Evolutionary conservation across 2,329 filamentous ascomycete genomes (phyloP).

Genomic region (Tolypocladium album): DNA sequence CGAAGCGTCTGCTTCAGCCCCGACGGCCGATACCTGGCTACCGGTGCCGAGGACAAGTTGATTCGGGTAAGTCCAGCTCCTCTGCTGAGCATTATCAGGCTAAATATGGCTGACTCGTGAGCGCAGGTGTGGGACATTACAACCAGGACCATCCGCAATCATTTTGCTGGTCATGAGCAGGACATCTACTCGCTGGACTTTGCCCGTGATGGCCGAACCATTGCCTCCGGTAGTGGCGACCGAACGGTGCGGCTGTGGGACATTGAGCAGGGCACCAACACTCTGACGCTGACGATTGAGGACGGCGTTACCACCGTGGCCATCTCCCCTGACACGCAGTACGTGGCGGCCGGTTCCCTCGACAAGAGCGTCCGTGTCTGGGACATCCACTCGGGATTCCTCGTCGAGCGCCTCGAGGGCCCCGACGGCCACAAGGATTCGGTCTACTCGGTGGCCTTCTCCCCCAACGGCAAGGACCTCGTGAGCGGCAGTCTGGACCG

Average conservation of each 20-base stretch:
- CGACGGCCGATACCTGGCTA: conserved; percentile 86
- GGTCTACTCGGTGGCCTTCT: conserved; percentile 94
- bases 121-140: conserved; percentile 87
- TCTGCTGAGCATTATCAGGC: neutral
- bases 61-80: conserved; percentile 59
- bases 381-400: conserved; percentile 78
- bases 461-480: conserved; percentile 82
- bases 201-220: conserved; percentile 82
- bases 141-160: conserved; percentile 72
- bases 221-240: conserved; percentile 91
- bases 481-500: conserved; percentile 94
- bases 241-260: conserved; percentile 94
- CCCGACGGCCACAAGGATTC: conserved; percentile 93
- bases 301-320: conserved; percentile 96
- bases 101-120: conserved; percentile 5
- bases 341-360: conserved; percentile 85
- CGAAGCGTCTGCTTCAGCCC: conserved; percentile 98
- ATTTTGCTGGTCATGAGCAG: conserved; percentile 94
- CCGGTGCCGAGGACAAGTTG: conserved; percentile 93
- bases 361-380: conserved; percentile 98
- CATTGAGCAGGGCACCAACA: conserved; percentile 72
- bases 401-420: conserved; percentile 86
- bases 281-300: conserved; percentile 82
- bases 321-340: conserved; percentile 90
- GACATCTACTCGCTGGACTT: conserved; percentile 98